These are phyloP conservation scores for Calocybe cyanea DNA, from an alignment of 768 basidiomycete genomes.

Conservation along the genomic window DNA sequence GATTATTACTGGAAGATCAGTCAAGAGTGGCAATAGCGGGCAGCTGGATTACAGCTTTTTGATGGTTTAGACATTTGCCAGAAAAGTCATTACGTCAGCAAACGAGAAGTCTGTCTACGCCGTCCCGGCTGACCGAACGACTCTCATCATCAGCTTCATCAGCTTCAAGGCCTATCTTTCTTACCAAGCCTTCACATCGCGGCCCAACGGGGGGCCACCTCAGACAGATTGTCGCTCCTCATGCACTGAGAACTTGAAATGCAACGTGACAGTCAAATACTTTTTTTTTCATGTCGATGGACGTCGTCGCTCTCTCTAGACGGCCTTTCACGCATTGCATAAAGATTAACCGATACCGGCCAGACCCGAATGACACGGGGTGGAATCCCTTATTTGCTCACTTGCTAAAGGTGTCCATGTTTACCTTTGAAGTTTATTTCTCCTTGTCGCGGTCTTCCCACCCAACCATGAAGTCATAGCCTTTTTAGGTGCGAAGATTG, in stretches of 20 bases:
- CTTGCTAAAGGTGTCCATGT: too few species aligned
- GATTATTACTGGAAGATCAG: constrained; percentile 4
- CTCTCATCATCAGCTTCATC: too few species aligned
- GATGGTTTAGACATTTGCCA: background rate
- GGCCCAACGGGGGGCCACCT: background rate
- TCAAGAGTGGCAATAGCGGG: background rate
- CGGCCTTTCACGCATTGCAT: too few species aligned
- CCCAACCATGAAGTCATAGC: constrained; percentile 12
- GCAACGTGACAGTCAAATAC: too few species aligned
- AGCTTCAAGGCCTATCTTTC: too few species aligned
- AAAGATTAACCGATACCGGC: too few species aligned
- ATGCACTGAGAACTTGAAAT: too few species aligned
- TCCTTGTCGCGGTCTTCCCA: constrained; percentile 10
- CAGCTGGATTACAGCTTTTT: background rate
- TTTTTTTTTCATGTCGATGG: too few species aligned
- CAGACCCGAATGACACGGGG: constrained; percentile 19
- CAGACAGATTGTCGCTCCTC: too few species aligned
- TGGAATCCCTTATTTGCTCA: too few species aligned
- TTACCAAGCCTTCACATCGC: background rate
- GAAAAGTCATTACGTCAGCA: constrained; percentile 2
- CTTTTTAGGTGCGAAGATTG: constrained; percentile 11
- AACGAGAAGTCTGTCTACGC: background rate
- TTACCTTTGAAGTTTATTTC: constrained; percentile 8
- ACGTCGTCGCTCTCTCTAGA: too few species aligned
- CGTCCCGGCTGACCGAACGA: background rate